Base-by-base conservation (phyloP, 176 grass and related monocot genomes). In the Urochloa ruziziensis region DNA sequence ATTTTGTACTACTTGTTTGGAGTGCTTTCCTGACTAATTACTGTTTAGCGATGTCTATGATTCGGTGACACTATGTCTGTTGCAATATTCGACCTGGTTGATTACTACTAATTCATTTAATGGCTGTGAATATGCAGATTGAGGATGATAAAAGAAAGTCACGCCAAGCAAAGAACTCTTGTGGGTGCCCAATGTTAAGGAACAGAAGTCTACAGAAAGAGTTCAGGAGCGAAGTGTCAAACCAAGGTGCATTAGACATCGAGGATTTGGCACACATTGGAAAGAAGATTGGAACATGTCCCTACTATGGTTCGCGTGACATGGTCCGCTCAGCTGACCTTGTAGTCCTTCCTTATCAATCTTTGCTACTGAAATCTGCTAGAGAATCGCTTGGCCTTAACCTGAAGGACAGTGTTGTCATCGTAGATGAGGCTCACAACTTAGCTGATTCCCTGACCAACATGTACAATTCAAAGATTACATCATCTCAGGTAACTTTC, bases 351-450 rank as follows among this genome's bases (percentile, higher is more conserved):
- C 92, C 93, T 32, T 98, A 98, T 72, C 96, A 95, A 77, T 93
- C 92, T 51, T 75, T 98, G 27, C 66, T 98, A 74, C 67, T 91
- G 75, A 95, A 90, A 74, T 93, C 92, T 29, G 96, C 96, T 81
- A 88, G 96, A 84, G 96, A 98, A 67, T 95, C 91, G 28, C 87
- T 98, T 89, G 91, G 92, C 63, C 35, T 98, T 85, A 91, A 95
- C 86, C 82, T 98, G 56, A 95, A 90, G 82, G 88, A 92, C 43
- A 95, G 84, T 86, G 76, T 98, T 86, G 85, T 98, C 74, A 93
- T 98, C 84, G 95, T 98, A 86, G 96, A 98, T 76, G 96, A 98
- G 76, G 91, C 96, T 66, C 96, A 98, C 85, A 98, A 98, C 63
- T 56, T 98, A 75, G 91, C 89, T 30, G 95, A 98, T 74, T 91